Percentiles rank a stretch among this genome's conserved stretches.
These are phyloP conservation scores for Annulohypoxylon maeteangense DNA, from an alignment of 495 filamentous ascomycete species.

Conservation along the genomic window DNA sequence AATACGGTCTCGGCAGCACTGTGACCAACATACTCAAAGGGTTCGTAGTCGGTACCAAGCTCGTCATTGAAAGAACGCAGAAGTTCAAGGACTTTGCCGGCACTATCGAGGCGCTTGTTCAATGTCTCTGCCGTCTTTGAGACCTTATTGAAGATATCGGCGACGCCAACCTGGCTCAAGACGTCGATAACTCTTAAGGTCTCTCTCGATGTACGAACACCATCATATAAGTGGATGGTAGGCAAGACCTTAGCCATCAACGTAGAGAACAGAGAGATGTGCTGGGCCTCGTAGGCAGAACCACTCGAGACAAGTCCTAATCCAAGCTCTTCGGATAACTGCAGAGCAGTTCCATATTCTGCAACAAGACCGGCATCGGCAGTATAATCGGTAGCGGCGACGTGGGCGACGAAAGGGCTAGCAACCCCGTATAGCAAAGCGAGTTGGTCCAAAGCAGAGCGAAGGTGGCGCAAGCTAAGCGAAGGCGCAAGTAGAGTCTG, in stretches of 20 bases:
- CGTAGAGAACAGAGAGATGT: slow-evolving; percentile 92
- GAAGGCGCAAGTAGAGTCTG: slow-evolving; percentile 90
- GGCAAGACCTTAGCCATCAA: slow-evolving; percentile 82
- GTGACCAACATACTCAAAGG: slow-evolving; percentile 96
- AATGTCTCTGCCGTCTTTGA: slow-evolving; percentile 65
- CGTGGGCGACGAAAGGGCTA: slow-evolving; percentile 90
- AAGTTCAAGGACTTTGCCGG: slow-evolving; percentile 78
- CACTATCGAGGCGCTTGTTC: slow-evolving; percentile 77
- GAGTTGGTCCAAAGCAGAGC: slow-evolving; percentile 87
- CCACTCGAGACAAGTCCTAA: slow-evolving; percentile 85
- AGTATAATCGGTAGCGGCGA: slow-evolving; percentile 93
- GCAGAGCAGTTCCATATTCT: slow-evolving; percentile 85
- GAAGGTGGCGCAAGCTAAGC: slow-evolving; percentile 80
- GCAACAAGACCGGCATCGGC: slow-evolving; percentile 75
- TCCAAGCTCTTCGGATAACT: slow-evolving; percentile 90
- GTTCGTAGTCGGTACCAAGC: slow-evolving; percentile 89
- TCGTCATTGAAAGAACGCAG: slow-evolving; percentile 88
- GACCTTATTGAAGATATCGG: slow-evolving; percentile 75
- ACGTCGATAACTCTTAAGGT: slow-evolving; percentile 87
- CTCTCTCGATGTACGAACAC: slow-evolving; percentile 85
- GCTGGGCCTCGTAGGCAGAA: slow-evolving; percentile 90
- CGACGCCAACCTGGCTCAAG: slow-evolving; percentile 76
- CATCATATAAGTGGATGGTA: slow-evolving; percentile 92
- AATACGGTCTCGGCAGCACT: slow-evolving; percentile 77
- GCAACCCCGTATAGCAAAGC: slow-evolving; percentile 87